Percentiles rank a stretch among this genome's conserved stretches.
phyloP scores from a whole-genome alignment of 176 grass and related monocot genomes.

The Sorghum bicolor region DNA sequence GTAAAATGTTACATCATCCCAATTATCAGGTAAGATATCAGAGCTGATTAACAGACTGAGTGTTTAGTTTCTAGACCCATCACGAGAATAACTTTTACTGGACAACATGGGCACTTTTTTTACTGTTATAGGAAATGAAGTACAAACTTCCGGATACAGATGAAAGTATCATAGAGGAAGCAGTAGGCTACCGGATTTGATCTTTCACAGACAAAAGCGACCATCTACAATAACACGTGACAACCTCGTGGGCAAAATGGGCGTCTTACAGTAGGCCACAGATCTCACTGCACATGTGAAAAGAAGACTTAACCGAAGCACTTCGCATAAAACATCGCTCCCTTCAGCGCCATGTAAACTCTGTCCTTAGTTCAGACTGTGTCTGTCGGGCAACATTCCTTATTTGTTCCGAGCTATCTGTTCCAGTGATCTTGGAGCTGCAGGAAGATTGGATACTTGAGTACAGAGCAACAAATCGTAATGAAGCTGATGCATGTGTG shows the following conservation, averaged over 20 bases:
- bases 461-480: neutral
- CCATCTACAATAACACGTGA: slow-evolving; percentile 38
- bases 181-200: neutral
- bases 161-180: slow-evolving; percentile 27
- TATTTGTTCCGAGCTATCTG: slow-evolving; percentile 29
- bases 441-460: slow-evolving; percentile 10
- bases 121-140: neutral
- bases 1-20: neutral
- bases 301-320: slow-evolving; percentile 20
- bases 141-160: slow-evolving; percentile 12
- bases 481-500: neutral
- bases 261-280: slow-evolving; percentile 33
- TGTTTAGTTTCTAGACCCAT: neutral
- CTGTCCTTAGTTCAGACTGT: neutral
- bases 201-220: slow-evolving; percentile 23
- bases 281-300: slow-evolving; percentile 33
- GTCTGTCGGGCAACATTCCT: neutral
- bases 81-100: neutral
- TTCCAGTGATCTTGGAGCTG: slow-evolving; percentile 40
- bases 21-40: neutral
- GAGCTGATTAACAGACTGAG: neutral
- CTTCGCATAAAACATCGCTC: slow-evolving; percentile 8
- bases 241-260: slow-evolving; percentile 39
- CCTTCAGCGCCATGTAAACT: slow-evolving; percentile 7
- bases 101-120: neutral